These are phyloP conservation scores for Albifimbria verrucaria DNA, from an alignment of 2,329 filamentous ascomycete species.

Conservation along the genomic window DNA sequence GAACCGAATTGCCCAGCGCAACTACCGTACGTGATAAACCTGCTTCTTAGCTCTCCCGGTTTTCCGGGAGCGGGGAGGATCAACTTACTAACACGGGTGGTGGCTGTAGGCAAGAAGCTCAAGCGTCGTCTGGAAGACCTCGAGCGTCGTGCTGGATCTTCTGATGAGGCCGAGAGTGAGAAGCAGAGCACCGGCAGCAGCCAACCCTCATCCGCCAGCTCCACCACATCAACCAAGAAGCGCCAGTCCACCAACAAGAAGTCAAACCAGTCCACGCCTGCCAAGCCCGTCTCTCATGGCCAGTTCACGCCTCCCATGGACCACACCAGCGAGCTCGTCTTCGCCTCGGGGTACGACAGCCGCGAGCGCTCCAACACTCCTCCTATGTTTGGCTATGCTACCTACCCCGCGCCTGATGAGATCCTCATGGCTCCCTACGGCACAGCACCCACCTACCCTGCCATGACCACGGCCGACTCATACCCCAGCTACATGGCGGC, in stretches of 20 bases:
- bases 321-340: constrained; percentile 63
- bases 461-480: constrained; percentile 47
- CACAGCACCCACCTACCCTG: constrained; percentile 48
- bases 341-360: constrained; percentile 56
- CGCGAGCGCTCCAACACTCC: constrained; percentile 70
- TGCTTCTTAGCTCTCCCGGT: not conserved
- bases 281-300: constrained; percentile 37
- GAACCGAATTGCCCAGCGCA: constrained; percentile 95
- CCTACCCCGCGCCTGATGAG: constrained; percentile 66
- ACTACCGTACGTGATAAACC: constrained; percentile 74
- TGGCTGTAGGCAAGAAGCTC: constrained; percentile 76
- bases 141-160: constrained; percentile 68
- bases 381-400: constrained; percentile 63
- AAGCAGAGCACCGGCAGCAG: constrained; percentile 21
- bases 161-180: constrained; percentile 41
- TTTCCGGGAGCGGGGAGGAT: not conserved
- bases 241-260: constrained; percentile 23
- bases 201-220: constrained; percentile 18
- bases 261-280: constrained; percentile 23
- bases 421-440: constrained; percentile 59
- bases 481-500: constrained; percentile 55
- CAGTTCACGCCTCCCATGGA: constrained; percentile 62
- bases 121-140: constrained; percentile 86
- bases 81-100: constrained; percentile 8
- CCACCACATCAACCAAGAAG: constrained; percentile 26